Percentiles rank a stretch among this genome's conserved stretches.
phyloP scores from a whole-genome alignment of 176 grass and related monocot genomes.

The Oryza meyeriana region DNA sequence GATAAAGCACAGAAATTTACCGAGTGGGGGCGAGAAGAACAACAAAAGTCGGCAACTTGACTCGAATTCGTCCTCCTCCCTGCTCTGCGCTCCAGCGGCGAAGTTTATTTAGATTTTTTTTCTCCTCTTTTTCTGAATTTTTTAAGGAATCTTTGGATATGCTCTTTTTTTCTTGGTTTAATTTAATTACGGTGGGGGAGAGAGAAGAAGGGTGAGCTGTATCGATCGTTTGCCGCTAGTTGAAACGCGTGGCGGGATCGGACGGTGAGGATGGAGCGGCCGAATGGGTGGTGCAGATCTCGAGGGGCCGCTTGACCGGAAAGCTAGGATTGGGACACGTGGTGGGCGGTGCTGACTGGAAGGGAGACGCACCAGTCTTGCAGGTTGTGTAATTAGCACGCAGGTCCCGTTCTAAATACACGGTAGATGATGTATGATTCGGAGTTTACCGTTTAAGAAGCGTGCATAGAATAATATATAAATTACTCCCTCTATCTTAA shows the following conservation, averaged over 20 bases:
- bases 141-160: neutral
- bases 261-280: neutral
- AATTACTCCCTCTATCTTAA: no score
- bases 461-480: no score
- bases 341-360: neutral
- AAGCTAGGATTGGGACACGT: neutral
- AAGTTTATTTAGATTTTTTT: neutral
- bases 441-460: no score
- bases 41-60: neutral
- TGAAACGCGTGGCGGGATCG: neutral
- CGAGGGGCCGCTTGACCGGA: neutral
- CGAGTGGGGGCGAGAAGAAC: neutral
- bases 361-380: no score
- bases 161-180: neutral
- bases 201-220: neutral
- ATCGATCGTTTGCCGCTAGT: neutral
- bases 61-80: constrained; percentile 23
- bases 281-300: neutral
- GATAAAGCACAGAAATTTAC: constrained; percentile 3
- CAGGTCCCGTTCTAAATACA: no score
- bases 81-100: neutral
- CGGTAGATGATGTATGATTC: no score
- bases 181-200: neutral
- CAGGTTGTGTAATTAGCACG: no score
- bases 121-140: neutral